Base-by-base conservation (phyloP, 2,329 filamentous ascomycete species). In the Aureobasidium sp. region DNA sequence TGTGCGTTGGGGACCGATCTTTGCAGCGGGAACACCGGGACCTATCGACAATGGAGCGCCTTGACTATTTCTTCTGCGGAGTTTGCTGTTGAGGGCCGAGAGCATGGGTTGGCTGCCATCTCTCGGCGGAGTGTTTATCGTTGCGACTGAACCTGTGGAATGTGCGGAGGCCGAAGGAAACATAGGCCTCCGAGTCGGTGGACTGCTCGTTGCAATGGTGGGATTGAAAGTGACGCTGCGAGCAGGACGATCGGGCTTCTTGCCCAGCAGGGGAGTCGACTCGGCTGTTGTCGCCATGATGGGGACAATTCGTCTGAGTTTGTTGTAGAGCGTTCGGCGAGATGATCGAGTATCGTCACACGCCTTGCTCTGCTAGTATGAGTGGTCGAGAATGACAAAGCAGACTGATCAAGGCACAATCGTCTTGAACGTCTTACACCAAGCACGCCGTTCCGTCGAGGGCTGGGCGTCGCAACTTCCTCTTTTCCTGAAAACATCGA, bases 1-100 rank as follows among this genome's bases (percentile, higher is more conserved):
- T 62, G 91, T 97, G 74, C 94, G 82, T 74, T 99, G 94, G 0
- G 94, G 93, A 2, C 94, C 94, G 63, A 97, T 91, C 77, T 97
- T 97, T 58, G 82, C 77, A 10, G 70, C 75, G 1, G 77, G 74
- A n/a, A 73, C 68, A 8, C 71, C 68, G 3, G 79, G 74, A 39
- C 73, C 72, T 44, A 75, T 34, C 53, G 69, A 74, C 32, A 82
- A 75, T 20, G 85, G 79, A 59, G 85, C 79, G 59, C 90, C 87
- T 69, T 91, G 87, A 74, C 90, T 96, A 70, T 96, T 94, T 66
- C 92, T 84, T 70, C 93, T 82, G 61, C 90, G 87, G 51, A 97
- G 81, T 76, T 92, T 96, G 81, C 81, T 93, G 76, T 97, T 96
- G 68, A 97, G 78, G 3, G 88, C 84, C 5, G 91, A 86, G 27